A percentile compares a stretch with the other conserved stretches of the same genome.
Evolutionary conservation across 176 grass and related monocot genomes (phyloP).

Genomic region (Raddia distichophylla): DNA sequence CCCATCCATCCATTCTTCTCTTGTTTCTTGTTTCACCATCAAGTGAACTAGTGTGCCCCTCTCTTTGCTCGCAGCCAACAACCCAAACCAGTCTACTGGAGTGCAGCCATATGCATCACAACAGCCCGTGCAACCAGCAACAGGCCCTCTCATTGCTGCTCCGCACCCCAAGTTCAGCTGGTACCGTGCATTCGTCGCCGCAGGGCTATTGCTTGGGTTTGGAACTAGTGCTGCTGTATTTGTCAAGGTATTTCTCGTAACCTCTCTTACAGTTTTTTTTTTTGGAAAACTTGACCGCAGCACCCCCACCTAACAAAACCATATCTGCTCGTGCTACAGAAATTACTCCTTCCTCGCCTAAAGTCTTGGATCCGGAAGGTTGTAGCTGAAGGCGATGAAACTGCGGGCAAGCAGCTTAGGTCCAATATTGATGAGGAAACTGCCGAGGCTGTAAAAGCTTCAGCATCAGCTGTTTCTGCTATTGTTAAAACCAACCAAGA

Average conservation of each 20-base stretch:
- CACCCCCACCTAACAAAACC: neutral
- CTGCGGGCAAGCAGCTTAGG: slow-evolving; percentile 39
- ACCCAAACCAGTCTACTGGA: slow-evolving; percentile 19
- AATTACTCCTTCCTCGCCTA: slow-evolving; percentile 73
- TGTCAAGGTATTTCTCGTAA: slow-evolving; percentile 58
- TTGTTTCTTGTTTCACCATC: neutral
- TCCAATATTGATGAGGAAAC: slow-evolving; percentile 63
- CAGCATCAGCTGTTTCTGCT: slow-evolving; percentile 67
- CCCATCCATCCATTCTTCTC: neutral
- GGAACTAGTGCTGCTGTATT: slow-evolving; percentile 71
- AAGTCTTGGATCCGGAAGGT: slow-evolving; percentile 83
- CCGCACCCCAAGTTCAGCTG: slow-evolving; percentile 53
- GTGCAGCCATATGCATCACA: slow-evolving; percentile 31
- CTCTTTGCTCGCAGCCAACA: slow-evolving; percentile 34
- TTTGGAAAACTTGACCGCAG: neutral
- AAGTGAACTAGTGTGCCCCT: neutral
- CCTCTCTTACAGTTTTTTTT: slow-evolving; percentile 17
- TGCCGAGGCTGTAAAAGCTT: slow-evolving; percentile 70
- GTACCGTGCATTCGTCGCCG: slow-evolving; percentile 72
- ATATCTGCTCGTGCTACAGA: slow-evolving; percentile 50
- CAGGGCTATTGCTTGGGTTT: slow-evolving; percentile 69
- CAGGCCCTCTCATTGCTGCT: slow-evolving; percentile 30
- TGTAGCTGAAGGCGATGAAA: slow-evolving; percentile 57
- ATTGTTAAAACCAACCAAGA: slow-evolving; percentile 74
- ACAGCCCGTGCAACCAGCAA: slow-evolving; percentile 34